These are phyloP conservation scores for Mikania micrantha DNA, from an alignment of 129 eudicot genomes.

Conservation along the genomic window DNA sequence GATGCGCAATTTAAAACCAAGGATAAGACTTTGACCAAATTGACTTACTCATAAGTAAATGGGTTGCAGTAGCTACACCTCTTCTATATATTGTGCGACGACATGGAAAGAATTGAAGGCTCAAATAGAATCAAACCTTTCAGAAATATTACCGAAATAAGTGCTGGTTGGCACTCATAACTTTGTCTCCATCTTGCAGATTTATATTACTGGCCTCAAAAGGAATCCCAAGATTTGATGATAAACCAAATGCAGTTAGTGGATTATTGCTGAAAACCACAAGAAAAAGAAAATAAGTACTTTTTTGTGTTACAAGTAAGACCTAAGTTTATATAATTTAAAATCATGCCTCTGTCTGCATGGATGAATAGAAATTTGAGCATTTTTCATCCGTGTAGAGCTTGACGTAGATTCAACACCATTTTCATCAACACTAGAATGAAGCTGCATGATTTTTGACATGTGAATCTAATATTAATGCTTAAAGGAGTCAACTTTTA, in stretches of 20 bases:
- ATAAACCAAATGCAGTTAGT: slow-evolving; percentile 70
- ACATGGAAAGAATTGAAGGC: slow-evolving; percentile 20
- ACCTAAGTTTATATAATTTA: neutral
- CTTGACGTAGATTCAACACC: slow-evolving; percentile 40
- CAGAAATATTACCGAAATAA: slow-evolving; percentile 67
- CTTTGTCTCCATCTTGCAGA: slow-evolving; percentile 44
- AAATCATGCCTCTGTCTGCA: slow-evolving; percentile 37
- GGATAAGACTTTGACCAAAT: neutral
- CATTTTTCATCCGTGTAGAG: slow-evolving; percentile 27
- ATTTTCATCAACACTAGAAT: slow-evolving; percentile 47
- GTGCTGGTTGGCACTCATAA: slow-evolving; percentile 58
- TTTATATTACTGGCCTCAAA: slow-evolving; percentile 42
- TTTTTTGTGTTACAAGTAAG: neutral
- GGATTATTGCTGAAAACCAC: slow-evolving; percentile 47
- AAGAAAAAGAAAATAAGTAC: slow-evolving; percentile 1
- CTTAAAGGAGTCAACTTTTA: no score
- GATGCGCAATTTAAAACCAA: no score
- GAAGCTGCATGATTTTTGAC: slow-evolving; percentile 42
- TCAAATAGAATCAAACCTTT: slow-evolving; percentile 61
- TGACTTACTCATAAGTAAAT: neutral
- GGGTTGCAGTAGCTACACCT: neutral
- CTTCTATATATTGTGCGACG: neutral
- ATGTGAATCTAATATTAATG: neutral
- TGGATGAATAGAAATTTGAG: slow-evolving; percentile 32
- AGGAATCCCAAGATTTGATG: slow-evolving; percentile 42